Evolutionary conservation across 805 yeast species (phyloP).

Genomic region (Ogataea zsoltii): DNA sequence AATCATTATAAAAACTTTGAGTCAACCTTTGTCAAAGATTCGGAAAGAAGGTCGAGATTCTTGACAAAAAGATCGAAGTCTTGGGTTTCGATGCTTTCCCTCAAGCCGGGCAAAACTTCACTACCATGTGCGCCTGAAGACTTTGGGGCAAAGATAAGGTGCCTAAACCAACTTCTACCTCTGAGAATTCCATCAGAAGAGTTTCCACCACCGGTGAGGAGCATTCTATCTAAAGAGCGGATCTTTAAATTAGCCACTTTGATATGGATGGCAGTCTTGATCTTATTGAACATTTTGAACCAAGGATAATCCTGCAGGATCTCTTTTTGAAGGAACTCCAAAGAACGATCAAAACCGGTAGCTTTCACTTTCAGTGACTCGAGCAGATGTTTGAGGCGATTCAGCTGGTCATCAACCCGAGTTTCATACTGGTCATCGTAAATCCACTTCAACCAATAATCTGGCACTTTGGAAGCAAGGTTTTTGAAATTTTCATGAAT

Average conservation of each 20-base stretch:
- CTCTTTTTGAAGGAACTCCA: constrained; percentile 44
- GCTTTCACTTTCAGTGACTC: constrained; percentile 14
- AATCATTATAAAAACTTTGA: constrained; percentile 10
- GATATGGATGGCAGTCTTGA: constrained; percentile 57
- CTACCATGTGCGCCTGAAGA: constrained; percentile 50
- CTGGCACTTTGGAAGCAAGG: constrained; percentile 28
- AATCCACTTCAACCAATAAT: constrained; percentile 30
- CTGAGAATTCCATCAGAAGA: constrained; percentile 42
- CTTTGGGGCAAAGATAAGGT: constrained; percentile 62
- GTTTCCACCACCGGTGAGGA: constrained; percentile 35
- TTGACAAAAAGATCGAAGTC: constrained; percentile 40
- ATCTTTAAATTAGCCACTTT: constrained; percentile 54
- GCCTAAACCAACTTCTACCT: constrained; percentile 61
- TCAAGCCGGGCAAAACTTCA: constrained; percentile 58
- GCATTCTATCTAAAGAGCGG: constrained; percentile 55
- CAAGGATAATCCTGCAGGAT: constrained; percentile 74
- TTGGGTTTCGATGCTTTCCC: constrained; percentile 50
- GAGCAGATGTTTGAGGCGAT: constrained; percentile 8
- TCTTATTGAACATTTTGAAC: constrained; percentile 63
- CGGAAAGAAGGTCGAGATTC: constrained; percentile 15
- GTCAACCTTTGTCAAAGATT: constrained; percentile 13
- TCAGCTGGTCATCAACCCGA: constrained; percentile 13
- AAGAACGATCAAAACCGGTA: constrained; percentile 20
- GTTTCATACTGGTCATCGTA: constrained; percentile 27
- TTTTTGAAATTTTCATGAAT: constrained; percentile 40